Evolutionary conservation across 208 protist species (phyloP).

Genomic region (Naegleria fowleri): DNA sequence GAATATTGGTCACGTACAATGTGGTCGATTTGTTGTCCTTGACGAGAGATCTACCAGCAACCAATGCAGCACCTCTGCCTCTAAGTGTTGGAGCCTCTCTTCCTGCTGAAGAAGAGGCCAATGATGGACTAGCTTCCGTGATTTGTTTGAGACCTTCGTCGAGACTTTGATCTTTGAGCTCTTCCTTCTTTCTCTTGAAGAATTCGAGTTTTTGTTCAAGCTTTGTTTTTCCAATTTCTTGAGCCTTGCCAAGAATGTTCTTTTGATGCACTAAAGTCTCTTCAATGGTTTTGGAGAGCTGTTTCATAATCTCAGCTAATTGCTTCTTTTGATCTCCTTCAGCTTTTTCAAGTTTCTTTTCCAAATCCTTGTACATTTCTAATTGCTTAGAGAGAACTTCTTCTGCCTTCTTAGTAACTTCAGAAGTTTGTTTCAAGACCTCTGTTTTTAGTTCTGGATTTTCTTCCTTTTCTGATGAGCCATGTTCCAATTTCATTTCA

Average conservation of each 20-base stretch:
- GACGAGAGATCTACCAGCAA: not conserved
- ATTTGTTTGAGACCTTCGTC: not conserved
- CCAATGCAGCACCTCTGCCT: not conserved
- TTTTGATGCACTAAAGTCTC: not conserved
- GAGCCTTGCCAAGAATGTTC: not conserved
- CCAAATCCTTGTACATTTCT: not conserved
- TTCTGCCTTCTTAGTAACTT: slow-evolving; percentile 11
- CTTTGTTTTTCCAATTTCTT: not conserved
- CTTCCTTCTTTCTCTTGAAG: not conserved
- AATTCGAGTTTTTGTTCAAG: not conserved
- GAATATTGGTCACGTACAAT: not conserved
- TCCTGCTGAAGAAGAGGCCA: not conserved
- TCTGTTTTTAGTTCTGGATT: not conserved
- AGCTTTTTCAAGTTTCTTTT: not conserved
- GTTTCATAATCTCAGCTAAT: not conserved
- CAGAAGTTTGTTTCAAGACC: not conserved
- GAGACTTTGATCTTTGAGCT: not conserved
- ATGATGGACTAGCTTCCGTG: not conserved
- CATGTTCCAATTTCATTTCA: not conserved
- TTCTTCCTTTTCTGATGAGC: not conserved
- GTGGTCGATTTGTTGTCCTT: slow-evolving; percentile 10
- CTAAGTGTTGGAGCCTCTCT: not conserved
- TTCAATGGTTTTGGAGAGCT: not conserved
- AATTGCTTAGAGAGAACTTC: not conserved
- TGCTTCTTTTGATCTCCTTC: not conserved